Evolutionary conservation across 2,329 filamentous ascomycete species (phyloP).

Genomic region (Penicillium janthinellum): DNA sequence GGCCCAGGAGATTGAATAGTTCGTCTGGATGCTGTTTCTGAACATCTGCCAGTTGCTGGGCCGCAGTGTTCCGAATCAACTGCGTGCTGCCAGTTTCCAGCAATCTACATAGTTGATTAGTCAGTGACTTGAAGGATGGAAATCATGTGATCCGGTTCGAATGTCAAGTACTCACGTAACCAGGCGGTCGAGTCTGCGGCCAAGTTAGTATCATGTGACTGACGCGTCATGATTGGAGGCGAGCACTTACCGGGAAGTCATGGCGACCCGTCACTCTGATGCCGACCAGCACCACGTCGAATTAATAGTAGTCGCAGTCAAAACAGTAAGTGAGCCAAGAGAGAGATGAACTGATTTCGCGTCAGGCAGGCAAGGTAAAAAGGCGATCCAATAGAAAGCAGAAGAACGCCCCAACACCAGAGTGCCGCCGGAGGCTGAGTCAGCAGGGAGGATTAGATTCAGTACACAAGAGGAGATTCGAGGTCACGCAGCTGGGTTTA

Average conservation of each 20-base stretch:
- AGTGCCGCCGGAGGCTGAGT: slow-evolving; percentile 20
- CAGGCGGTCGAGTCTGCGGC: slow-evolving; percentile 72
- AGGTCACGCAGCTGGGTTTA: slow-evolving; percentile 51
- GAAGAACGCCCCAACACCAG: slow-evolving; percentile 25
- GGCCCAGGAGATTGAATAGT: slow-evolving; percentile 88
- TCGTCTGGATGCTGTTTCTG: slow-evolving; percentile 98
- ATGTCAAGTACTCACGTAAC: slow-evolving; percentile 70
- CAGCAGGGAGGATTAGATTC: slow-evolving; percentile 30
- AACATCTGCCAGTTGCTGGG: slow-evolving; percentile 94
- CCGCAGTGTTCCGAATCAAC: slow-evolving; percentile 93
- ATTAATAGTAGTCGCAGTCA: slow-evolving; percentile 5
- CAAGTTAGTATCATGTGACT: slow-evolving; percentile 37
- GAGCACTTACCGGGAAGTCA: slow-evolving; percentile 46
- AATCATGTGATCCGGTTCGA: background rate
- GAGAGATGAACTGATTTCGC: slow-evolving; percentile 18
- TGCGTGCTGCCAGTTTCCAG: slow-evolving; percentile 96
- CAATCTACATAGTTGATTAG: slow-evolving; percentile 60
- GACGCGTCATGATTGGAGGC: slow-evolving; percentile 29
- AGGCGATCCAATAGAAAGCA: slow-evolving; percentile 10
- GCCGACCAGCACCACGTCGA: slow-evolving; percentile 23
- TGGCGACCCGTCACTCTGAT: slow-evolving; percentile 36
- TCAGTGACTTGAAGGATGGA: slow-evolving; percentile 23
- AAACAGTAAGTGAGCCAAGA: slow-evolving; percentile 14
- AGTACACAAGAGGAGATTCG: slow-evolving; percentile 36
- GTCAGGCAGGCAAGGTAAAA: slow-evolving; percentile 8